phyloP scores from a whole-genome alignment of 495 filamentous ascomycete genomes.

The Aspergillus haitiensis region DNA sequence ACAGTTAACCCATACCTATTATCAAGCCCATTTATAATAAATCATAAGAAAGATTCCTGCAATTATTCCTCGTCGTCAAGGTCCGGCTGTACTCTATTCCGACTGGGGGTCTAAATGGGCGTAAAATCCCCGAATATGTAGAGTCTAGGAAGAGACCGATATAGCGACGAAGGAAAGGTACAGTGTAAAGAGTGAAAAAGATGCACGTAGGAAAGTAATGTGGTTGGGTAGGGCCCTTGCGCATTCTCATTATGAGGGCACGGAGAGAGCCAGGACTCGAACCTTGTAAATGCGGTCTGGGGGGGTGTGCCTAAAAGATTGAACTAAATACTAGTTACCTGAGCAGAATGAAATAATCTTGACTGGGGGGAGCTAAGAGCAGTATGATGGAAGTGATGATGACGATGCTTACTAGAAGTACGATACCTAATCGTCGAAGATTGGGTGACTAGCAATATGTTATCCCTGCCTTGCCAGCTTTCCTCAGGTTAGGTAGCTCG shows the following conservation, averaged over 20 bases:
- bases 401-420: no score
- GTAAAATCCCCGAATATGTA: no score
- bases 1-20: neutral
- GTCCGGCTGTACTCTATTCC: no score
- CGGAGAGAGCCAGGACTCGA: conserved; percentile 1
- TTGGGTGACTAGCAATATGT: no score
- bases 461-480: no score
- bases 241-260: neutral
- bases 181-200: neutral
- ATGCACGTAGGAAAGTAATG: neutral
- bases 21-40: neutral
- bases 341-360: no score
- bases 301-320: no score
- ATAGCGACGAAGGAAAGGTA: neutral
- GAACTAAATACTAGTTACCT: no score
- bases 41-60: neutral
- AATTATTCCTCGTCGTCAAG: neutral
- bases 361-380: neutral
- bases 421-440: no score
- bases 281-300: neutral
- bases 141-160: neutral
- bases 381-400: no score
- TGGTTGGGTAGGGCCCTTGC: conserved; percentile 3
- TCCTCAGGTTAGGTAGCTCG: no score
- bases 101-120: no score